phyloP scores from a whole-genome alignment of 768 basidiomycete species.

The Dentipellis sp. region DNA sequence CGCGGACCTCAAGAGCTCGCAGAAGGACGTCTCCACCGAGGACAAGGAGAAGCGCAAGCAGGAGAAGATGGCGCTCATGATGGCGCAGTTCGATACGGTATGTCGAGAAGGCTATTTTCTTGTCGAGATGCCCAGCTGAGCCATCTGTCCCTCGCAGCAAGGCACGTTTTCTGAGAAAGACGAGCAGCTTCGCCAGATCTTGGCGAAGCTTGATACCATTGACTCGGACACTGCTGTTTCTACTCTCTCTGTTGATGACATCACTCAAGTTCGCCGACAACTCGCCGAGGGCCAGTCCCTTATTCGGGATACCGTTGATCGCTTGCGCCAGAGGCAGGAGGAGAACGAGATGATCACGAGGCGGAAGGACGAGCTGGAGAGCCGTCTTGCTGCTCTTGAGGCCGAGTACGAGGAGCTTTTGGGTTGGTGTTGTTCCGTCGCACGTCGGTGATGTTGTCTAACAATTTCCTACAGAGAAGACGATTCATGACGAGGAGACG shows the following conservation, averaged over 20 bases:
- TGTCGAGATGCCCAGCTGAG: conserved; percentile 3
- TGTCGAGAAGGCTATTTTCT: conserved; percentile 20
- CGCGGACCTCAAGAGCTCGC: conserved; percentile 66
- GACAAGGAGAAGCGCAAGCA: conserved; percentile 99
- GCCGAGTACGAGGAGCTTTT: conserved; percentile 95
- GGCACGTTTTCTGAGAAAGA: conserved; percentile 95
- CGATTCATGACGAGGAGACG: conserved; percentile 81
- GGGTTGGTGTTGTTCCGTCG: conserved; percentile 39
- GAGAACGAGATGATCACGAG: conserved; percentile 81
- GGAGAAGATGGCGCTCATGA: conserved; percentile 99
- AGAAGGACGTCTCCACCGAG: conserved; percentile 82
- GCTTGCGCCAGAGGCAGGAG: conserved; percentile 82
- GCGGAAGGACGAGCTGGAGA: conserved; percentile 82
- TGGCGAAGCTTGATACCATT: conserved; percentile 77
- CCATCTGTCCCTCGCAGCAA: conserved; percentile 39
- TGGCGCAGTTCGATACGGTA: conserved; percentile 97
- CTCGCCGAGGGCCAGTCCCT: conserved; percentile 82
- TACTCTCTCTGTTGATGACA: conserved; percentile 63
- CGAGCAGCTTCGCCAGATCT: conserved; percentile 78
- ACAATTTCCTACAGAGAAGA: conserved; percentile 57
- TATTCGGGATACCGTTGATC: conserved; percentile 82
- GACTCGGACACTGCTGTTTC: conserved; percentile 50
- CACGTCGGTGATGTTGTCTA: conserved; percentile 6
- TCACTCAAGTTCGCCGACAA: conserved; percentile 77
- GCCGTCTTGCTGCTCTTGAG: conserved; percentile 71